A percentile compares a stretch with the other conserved stretches of the same genome.
Conservation (phyloP, 495 filamentous ascomycete species). For the Lasiosphaeris hirsuta region DNA sequence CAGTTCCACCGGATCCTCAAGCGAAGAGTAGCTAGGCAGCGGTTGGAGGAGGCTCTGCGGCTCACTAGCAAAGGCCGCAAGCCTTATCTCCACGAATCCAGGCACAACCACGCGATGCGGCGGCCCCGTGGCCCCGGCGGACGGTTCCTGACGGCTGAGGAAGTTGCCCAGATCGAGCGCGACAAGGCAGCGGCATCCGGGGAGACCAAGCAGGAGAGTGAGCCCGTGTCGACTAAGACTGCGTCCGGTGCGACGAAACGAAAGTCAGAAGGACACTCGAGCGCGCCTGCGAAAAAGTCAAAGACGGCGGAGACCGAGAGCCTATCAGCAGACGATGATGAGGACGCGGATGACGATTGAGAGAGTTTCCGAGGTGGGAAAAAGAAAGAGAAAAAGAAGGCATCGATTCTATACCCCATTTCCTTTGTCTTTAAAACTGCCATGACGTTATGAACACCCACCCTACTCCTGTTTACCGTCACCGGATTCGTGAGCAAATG, state of each 20-base stretch:
- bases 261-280: slow-evolving; percentile 42
- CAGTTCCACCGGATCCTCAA: slow-evolving; percentile 98
- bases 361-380: slow-evolving; percentile 5
- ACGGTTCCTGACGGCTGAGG: slow-evolving; percentile 95
- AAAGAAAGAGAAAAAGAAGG: slow-evolving; percentile 2
- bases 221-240: slow-evolving; percentile 28
- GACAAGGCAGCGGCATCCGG: slow-evolving; percentile 34
- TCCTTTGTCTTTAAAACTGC: slow-evolving; percentile 20
- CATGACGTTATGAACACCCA: slow-evolving; percentile 36
- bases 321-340: slow-evolving; percentile 51
- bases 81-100: slow-evolving; percentile 96
- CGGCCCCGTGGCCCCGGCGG: slow-evolving; percentile 93
- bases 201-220: slow-evolving; percentile 31
- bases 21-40: slow-evolving; percentile 85
- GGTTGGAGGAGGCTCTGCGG: slow-evolving; percentile 84
- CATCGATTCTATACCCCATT: slow-evolving; percentile 28
- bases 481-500: slow-evolving; percentile 18
- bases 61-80: slow-evolving; percentile 94
- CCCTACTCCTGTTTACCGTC: slow-evolving; percentile 26
- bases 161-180: slow-evolving; percentile 86
- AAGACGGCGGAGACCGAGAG: slow-evolving; percentile 42
- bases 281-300: slow-evolving; percentile 52
- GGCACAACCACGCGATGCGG: slow-evolving; percentile 98
- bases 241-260: slow-evolving; percentile 41
- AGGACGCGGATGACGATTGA: slow-evolving; percentile 47